These are phyloP conservation scores for Ogataea trehalophila DNA, from an alignment of 805 yeast genomes.

Conservation along the genomic window DNA sequence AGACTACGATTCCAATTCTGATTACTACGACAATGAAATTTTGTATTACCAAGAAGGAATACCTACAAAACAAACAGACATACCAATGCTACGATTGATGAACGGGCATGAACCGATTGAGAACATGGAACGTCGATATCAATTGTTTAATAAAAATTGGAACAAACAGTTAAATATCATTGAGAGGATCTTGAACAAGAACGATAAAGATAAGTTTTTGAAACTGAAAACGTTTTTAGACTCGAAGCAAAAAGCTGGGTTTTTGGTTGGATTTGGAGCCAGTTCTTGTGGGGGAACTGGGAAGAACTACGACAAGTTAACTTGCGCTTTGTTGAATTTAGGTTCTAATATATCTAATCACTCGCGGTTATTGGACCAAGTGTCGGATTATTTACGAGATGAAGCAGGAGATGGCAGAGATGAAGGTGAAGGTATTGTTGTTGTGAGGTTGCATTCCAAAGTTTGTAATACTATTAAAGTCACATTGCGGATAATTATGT, in stretches of 20 bases:
- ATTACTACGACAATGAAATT: constrained; percentile 3
- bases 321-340: constrained; percentile 34
- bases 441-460: constrained; percentile 32
- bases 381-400: constrained; percentile 14
- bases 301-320: constrained; percentile 17
- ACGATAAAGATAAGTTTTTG: constrained; percentile 32
- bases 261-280: neutral
- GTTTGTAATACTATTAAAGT: constrained; percentile 34
- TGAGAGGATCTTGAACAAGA: constrained; percentile 25
- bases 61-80: constrained; percentile 11
- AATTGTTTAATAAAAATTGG: constrained; percentile 38
- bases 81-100: constrained; percentile 40
- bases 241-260: constrained; percentile 4
- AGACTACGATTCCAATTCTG: neutral
- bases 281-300: constrained; percentile 1
- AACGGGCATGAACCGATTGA: constrained; percentile 39
- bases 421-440: constrained; percentile 13
- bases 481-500: constrained; percentile 32
- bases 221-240: constrained; percentile 26
- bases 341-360: constrained; percentile 42
- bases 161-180: constrained; percentile 28
- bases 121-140: constrained; percentile 36
- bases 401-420: neutral
- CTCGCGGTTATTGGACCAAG: constrained; percentile 30
- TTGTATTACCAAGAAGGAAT: constrained; percentile 18